phyloP scores from a whole-genome alignment of 108 stramenopile genomes.

The Skeletonema costatum region DNA sequence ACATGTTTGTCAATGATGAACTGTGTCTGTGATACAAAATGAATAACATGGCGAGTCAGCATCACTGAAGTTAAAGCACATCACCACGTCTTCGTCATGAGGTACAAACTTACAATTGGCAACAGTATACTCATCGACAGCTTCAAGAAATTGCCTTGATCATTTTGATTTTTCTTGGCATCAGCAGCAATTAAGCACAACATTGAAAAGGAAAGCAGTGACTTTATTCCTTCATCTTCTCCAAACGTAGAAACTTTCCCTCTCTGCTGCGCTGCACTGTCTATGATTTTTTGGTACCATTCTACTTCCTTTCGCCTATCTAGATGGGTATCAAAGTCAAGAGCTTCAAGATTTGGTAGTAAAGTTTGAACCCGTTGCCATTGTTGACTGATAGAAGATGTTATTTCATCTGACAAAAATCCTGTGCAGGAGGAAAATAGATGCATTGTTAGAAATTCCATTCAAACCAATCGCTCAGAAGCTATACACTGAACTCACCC shows the following conservation, averaged over 20 bases:
- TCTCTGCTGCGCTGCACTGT: constrained; percentile 32
- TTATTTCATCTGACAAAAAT: constrained; percentile 29
- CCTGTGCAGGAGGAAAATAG: constrained; percentile 10
- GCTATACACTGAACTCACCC: constrained; percentile 17
- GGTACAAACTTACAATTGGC: constrained; percentile 62
- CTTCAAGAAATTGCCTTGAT: constrained; percentile 36
- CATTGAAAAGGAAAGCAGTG: constrained; percentile 63
- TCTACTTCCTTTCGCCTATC: constrained; percentile 31
- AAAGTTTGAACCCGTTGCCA: constrained; percentile 53
- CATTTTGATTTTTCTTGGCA: constrained; percentile 25
- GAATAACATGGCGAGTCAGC: background rate
- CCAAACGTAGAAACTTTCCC: constrained; percentile 53
- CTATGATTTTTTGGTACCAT: constrained; percentile 56
- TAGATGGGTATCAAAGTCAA: constrained; percentile 46
- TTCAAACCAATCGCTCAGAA: background rate
- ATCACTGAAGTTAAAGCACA: background rate
- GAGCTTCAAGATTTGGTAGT: constrained; percentile 47
- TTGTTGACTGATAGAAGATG: constrained; percentile 47
- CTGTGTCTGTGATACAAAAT: constrained; percentile 32
- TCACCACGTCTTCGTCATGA: background rate
- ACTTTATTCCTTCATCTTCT: constrained; percentile 60
- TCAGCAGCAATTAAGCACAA: constrained; percentile 56
- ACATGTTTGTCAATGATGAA: constrained; percentile 49
- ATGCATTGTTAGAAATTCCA: background rate
- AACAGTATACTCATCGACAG: constrained; percentile 67